Conservation (phyloP, 2,329 filamentous ascomycete species). For the Apiospora koreana region DNA sequence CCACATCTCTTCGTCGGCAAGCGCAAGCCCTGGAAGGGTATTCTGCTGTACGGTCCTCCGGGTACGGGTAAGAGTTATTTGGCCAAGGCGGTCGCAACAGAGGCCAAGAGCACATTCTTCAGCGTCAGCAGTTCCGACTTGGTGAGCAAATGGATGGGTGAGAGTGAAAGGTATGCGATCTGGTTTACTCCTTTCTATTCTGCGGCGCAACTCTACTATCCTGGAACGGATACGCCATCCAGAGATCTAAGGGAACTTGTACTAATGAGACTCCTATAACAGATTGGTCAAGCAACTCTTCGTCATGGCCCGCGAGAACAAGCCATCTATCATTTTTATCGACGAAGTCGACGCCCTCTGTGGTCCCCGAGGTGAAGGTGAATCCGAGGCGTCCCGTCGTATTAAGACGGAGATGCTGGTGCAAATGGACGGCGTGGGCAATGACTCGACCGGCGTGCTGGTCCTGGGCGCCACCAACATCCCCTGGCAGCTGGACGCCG, state of each 20-base stretch:
- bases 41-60: slow-evolving; percentile 91
- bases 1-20: slow-evolving; percentile 95
- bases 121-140: slow-evolving; percentile 96
- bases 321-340: slow-evolving; percentile 97
- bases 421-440: slow-evolving; percentile 98
- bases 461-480: slow-evolving; percentile 98
- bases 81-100: slow-evolving; percentile 95
- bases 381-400: slow-evolving; percentile 93
- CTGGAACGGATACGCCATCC: too few species aligned
- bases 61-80: slow-evolving; percentile 98
- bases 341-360: slow-evolving; percentile 97
- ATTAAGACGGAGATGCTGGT: slow-evolving; percentile 99
- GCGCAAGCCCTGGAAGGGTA: slow-evolving; percentile 97
- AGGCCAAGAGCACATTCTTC: slow-evolving; percentile 99
- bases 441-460: slow-evolving; percentile 89
- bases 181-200: not conserved
- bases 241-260: not conserved
- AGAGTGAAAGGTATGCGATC: slow-evolving; percentile 80
- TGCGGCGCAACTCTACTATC: too few species aligned
- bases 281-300: slow-evolving; percentile 96
- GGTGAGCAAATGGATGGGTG: slow-evolving; percentile 99
- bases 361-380: slow-evolving; percentile 88
- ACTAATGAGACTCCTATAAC: slow-evolving; percentile 4
- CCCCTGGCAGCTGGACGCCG: slow-evolving; percentile 95
- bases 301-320: slow-evolving; percentile 97